Base-by-base conservation (phyloP, 1,284 basidiomycete genomes). In the Papiliotrema fonsecae region DNA sequence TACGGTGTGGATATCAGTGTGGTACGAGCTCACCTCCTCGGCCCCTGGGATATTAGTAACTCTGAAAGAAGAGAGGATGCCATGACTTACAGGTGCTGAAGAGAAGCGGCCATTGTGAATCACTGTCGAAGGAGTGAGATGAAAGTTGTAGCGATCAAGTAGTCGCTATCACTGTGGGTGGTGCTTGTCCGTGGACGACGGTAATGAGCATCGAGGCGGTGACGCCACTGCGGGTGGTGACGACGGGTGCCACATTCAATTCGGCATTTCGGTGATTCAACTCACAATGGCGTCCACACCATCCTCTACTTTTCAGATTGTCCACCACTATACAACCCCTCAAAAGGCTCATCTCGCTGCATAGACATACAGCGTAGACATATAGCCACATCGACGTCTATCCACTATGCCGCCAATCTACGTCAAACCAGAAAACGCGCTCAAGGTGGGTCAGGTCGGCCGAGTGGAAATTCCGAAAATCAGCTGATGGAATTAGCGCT, bases 361-460 rank as follows among this genome's bases (percentile, higher is more conserved):
- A 27, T 25, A 42, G 31, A 34, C 34, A 21, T 18, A 7, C 16
- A 16, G 19, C 16, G n/a, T n/a, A n/a, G n/a, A n/a, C n/a, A n/a
- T n/a, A n/a, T n/a, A n/a, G 35, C 16, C 31, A 37, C 34, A n/a
- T 37, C 45, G 25, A 11, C 43, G 21, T 32, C 50, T 40, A 38
- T 38, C 26, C 56, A 64, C 31, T 42, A 74, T 74, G 70, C 67
- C 68, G 25, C 68, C 70, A 45, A 62, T 70, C 51, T 74, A 69
- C 58, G 66, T 72, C 56, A 74, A 74, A 60, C 72, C 72, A 30
- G 72, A 74, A 63, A 74, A 72, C 58, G 70, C 70, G 56, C 72
- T 74, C 63, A 72, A 71, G 67, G 71, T 73, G 39, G 13, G 69
- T 60, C 13, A 35, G 10, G 28, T n/a, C 26, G 26, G 18, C 14